Evolutionary conservation across 495 filamentous ascomycete species (phyloP).

Genomic region (Mytilinidion resinicola): DNA sequence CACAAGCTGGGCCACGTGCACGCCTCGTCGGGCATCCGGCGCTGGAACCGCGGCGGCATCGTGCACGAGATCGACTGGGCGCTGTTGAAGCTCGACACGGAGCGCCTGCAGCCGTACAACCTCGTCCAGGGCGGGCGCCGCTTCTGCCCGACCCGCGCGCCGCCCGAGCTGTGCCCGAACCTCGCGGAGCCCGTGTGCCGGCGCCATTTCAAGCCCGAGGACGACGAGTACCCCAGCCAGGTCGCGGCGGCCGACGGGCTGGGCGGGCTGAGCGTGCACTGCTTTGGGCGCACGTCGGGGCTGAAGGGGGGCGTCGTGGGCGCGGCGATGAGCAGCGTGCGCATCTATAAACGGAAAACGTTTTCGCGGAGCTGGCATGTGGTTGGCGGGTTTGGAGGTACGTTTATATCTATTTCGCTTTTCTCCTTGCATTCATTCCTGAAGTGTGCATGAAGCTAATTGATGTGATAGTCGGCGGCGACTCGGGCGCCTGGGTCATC

Average conservation of each 20-base stretch:
- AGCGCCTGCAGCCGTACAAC: constrained; percentile 66
- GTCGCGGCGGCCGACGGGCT: constrained; percentile 44
- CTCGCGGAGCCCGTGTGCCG: constrained; percentile 26
- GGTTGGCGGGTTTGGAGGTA: constrained; percentile 61
- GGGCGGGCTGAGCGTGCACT: constrained; percentile 71
- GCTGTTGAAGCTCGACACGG: constrained; percentile 69
- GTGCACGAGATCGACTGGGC: constrained; percentile 97
- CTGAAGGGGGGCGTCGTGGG: constrained; percentile 71
- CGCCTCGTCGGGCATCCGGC: constrained; percentile 79
- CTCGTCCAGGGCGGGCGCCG: constrained; percentile 46
- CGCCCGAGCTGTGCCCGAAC: constrained; percentile 20
- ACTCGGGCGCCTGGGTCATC: constrained; percentile 90
- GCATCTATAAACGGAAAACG: constrained; percentile 71
- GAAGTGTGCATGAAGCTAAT: too few species aligned
- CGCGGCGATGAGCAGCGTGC: constrained; percentile 68
- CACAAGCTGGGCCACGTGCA: constrained; percentile 77
- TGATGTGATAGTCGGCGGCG: constrained; percentile 79
- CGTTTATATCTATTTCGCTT: constrained; percentile 30
- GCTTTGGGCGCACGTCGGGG: constrained; percentile 84
- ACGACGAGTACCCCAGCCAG: constrained; percentile 36
- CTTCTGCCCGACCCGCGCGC: constrained; percentile 12
- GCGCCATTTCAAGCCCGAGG: constrained; percentile 21
- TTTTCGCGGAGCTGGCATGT: constrained; percentile 79
- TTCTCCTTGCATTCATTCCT: background rate
- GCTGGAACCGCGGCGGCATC: constrained; percentile 57